Conservation (phyloP, 345 rosid genomes). For the Crucihimalaya himalaica region DNA sequence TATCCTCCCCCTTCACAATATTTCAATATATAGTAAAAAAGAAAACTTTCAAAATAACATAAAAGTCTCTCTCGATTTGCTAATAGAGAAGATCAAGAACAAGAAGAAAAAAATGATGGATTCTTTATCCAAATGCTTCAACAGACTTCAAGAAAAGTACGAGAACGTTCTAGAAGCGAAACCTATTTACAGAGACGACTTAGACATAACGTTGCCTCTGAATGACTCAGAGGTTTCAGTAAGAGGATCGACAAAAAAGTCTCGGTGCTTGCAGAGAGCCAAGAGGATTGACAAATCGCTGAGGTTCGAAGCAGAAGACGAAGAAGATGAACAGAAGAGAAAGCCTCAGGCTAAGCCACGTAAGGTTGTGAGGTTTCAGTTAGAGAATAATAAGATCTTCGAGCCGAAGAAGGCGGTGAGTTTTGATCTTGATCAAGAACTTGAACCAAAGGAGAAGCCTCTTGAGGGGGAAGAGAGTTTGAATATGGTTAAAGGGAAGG, state of each 20-base stretch:
- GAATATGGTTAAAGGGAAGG: slow-evolving; percentile 2
- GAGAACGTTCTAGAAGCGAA: slow-evolving; percentile 24
- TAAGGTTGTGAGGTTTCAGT: slow-evolving; percentile 41
- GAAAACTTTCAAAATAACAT: slow-evolving; percentile 20
- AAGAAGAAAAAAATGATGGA: slow-evolving; percentile 19
- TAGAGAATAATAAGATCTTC: slow-evolving; percentile 37
- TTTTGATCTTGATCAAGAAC: slow-evolving; percentile 8
- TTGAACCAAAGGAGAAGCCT: slow-evolving; percentile 25
- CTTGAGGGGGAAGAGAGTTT: slow-evolving; percentile 24
- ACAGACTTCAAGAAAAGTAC: slow-evolving; percentile 33
- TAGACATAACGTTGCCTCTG: slow-evolving; percentile 32
- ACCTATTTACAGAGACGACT: slow-evolving; percentile 31
- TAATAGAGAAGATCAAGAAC: background rate
- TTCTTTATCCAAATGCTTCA: slow-evolving; percentile 38
- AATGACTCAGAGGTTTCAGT: slow-evolving; percentile 22
- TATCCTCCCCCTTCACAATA: background rate
- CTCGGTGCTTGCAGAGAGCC: slow-evolving; percentile 37
- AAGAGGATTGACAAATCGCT: slow-evolving; percentile 31
- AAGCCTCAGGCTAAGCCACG: slow-evolving; percentile 32
- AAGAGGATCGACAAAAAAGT: slow-evolving; percentile 22
- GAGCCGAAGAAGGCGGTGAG: slow-evolving; percentile 23
- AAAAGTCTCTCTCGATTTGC: background rate
- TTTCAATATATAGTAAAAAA: background rate
- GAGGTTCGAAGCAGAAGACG: slow-evolving; percentile 41
- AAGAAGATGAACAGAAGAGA: slow-evolving; percentile 26